A percentile compares a stretch with the other conserved stretches of the same genome.
Conservation (phyloP, 805 yeast genomes). For the Lipomyces japonicus region DNA sequence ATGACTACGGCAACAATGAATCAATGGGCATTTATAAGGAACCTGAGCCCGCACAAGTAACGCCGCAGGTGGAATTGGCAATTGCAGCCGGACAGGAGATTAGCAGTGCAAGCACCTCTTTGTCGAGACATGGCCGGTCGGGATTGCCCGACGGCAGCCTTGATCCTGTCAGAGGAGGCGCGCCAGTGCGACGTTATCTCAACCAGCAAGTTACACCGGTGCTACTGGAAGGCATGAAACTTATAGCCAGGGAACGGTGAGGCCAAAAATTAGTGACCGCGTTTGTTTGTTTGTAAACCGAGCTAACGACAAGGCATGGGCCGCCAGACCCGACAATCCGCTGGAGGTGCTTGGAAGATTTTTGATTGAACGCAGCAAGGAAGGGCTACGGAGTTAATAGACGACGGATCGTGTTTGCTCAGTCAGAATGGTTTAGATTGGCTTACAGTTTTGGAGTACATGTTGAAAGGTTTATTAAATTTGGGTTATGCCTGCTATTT, state of each 20-base stretch:
- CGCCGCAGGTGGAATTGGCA: too few species aligned
- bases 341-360: constrained; percentile 26
- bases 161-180: constrained; percentile 51
- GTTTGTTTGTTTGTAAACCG: constrained; percentile 1
- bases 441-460: too few species aligned
- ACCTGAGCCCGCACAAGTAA: too few species aligned
- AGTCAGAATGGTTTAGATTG: too few species aligned
- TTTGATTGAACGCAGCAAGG: constrained; percentile 24
- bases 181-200: constrained; percentile 65
- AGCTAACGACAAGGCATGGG: not conserved
- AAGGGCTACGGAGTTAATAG: too few species aligned
- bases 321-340: constrained; percentile 30
- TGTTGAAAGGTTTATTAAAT: too few species aligned
- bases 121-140: too few species aligned
- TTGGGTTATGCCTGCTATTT: too few species aligned
- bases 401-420: too few species aligned
- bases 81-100: too few species aligned
- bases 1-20: not conserved
- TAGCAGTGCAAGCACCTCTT: too few species aligned
- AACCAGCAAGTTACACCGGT: constrained; percentile 62
- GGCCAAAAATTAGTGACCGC: not conserved
- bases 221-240: constrained; percentile 59
- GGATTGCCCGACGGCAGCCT: not conserved
- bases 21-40: too few species aligned
- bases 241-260: constrained; percentile 45